Percentiles rank a stretch among this genome's conserved stretches.
Conservation (phyloP, 2,329 filamentous ascomycete species). For the Aureobasidium sp. region DNA sequence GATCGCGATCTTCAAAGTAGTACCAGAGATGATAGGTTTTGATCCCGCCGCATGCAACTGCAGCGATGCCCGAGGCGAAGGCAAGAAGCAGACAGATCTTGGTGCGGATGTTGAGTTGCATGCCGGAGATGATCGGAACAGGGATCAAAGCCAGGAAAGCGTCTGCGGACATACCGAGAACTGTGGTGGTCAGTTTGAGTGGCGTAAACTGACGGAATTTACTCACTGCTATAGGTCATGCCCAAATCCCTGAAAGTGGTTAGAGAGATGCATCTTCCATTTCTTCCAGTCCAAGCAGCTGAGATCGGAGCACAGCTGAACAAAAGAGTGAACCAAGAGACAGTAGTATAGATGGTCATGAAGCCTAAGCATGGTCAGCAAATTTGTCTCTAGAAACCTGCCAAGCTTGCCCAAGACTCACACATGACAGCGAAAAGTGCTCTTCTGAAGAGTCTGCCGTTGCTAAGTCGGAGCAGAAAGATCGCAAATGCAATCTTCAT, state of each 20-base stretch:
- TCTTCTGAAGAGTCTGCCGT: slow-evolving; percentile 33
- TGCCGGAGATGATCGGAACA: slow-evolving; percentile 37
- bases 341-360: slow-evolving; percentile 36
- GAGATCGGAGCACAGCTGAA: slow-evolving; percentile 42
- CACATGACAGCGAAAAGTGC: slow-evolving; percentile 39
- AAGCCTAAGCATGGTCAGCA: slow-evolving; percentile 31
- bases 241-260: slow-evolving; percentile 38
- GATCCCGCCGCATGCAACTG: slow-evolving; percentile 37
- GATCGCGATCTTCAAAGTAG: slow-evolving; percentile 32
- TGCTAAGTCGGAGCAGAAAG: slow-evolving; percentile 40
- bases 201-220: slow-evolving; percentile 15
- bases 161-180: slow-evolving; percentile 36
- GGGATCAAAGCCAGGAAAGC: slow-evolving; percentile 37
- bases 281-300: slow-evolving; percentile 37
- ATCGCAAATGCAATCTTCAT: slow-evolving; percentile 45
- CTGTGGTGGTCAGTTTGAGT: slow-evolving; percentile 18
- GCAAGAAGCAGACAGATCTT: slow-evolving; percentile 34
- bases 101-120: slow-evolving; percentile 38
- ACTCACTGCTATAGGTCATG: slow-evolving; percentile 39
- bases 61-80: slow-evolving; percentile 35
- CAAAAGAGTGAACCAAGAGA: slow-evolving; percentile 41
- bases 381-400: neutral
- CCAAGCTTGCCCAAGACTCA: slow-evolving; percentile 23
- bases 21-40: slow-evolving; percentile 35
- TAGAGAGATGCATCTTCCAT: slow-evolving; percentile 39